These are phyloP conservation scores for Fusarium napiforme DNA, from an alignment of 2,329 filamentous ascomycete species.

Conservation along the genomic window DNA sequence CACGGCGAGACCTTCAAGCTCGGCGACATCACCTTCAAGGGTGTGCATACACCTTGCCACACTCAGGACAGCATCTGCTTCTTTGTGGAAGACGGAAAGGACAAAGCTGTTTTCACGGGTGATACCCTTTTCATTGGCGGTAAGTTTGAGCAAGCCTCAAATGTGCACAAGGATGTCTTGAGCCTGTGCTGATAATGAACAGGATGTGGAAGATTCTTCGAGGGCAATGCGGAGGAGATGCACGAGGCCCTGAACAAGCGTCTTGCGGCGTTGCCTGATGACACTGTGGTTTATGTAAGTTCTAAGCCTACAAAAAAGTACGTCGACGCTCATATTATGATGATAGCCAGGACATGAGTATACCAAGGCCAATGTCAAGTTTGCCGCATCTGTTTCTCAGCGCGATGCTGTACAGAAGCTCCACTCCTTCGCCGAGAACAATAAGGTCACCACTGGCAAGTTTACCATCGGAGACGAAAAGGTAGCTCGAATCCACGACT, in stretches of 20 bases:
- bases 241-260: constrained; percentile 90
- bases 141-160: constrained; percentile 48
- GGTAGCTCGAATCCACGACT: constrained; percentile 58
- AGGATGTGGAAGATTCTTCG: constrained; percentile 97
- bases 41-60: constrained; percentile 96
- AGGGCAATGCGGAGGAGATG: constrained; percentile 91
- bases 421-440: constrained; percentile 78
- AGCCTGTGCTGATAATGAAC: constrained; percentile 8
- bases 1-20: constrained; percentile 84
- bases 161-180: neutral
- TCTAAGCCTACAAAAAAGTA: neutral
- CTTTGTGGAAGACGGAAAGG: constrained; percentile 82
- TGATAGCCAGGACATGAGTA: constrained; percentile 92
- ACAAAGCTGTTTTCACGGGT: constrained; percentile 88
- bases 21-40: constrained; percentile 83
- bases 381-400: constrained; percentile 79
- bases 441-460: constrained; percentile 90
- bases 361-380: constrained; percentile 96
- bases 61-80: constrained; percentile 99
- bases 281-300: constrained; percentile 89
- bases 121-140: constrained; percentile 96
- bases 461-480: constrained; percentile 99
- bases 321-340: constrained; percentile 10
- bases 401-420: constrained; percentile 82
- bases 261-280: constrained; percentile 82